Conservation (phyloP, 2,329 filamentous ascomycete species). For the Xylaria sp. region DNA sequence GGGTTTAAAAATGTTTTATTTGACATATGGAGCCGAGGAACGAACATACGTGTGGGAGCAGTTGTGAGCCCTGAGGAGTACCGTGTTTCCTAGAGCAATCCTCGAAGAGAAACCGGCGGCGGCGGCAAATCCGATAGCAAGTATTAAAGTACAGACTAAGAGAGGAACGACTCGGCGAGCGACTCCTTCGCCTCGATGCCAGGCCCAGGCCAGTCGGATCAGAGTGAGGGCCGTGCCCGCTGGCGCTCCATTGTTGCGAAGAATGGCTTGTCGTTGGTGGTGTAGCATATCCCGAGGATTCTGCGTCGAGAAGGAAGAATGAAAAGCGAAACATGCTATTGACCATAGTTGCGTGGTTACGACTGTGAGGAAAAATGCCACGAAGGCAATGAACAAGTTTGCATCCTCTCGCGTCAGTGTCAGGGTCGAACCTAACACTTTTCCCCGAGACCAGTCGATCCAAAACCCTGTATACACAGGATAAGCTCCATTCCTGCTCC, state of each 20-base stretch:
- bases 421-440: constrained; percentile 33
- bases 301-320: constrained; percentile 27
- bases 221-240: constrained; percentile 9
- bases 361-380: constrained; percentile 1
- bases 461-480: constrained; percentile 40
- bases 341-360: constrained; percentile 33
- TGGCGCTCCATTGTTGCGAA: constrained; percentile 29
- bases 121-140: not conserved
- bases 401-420: too few relatives aligned
- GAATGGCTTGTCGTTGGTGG: constrained; percentile 37
- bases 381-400: too few relatives aligned
- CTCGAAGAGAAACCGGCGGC: constrained; percentile 17
- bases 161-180: not conserved
- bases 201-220: constrained; percentile 23
- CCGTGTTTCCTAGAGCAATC: constrained; percentile 15
- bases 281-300: constrained; percentile 33
- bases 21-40: not conserved
- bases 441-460: constrained; percentile 43
- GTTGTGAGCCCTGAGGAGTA: constrained; percentile 6
- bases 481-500: not conserved
- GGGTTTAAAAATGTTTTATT: not conserved
- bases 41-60: not conserved
- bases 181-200: constrained; percentile 6
- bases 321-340: constrained; percentile 30
- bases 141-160: not conserved